phyloP scores from a whole-genome alignment of 331 rosid species.

The Malus hybrid region DNA sequence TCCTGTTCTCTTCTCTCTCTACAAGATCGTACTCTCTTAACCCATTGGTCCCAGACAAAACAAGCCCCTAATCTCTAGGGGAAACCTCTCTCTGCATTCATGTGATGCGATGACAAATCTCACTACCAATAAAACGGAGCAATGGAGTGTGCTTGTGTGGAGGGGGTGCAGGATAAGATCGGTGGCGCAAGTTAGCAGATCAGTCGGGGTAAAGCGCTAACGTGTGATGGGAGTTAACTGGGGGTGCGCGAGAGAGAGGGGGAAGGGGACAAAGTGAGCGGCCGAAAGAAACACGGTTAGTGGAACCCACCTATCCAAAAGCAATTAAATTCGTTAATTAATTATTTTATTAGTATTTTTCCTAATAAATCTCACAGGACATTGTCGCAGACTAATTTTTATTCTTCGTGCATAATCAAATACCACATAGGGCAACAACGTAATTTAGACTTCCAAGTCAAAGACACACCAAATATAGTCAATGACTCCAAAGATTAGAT shows the following conservation, averaged over 20 bases:
- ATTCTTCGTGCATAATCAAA: too few relatives aligned
- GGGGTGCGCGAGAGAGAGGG: background rate
- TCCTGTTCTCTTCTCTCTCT: too few relatives aligned
- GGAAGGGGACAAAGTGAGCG: conserved; percentile 30
- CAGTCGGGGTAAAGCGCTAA: fast-evolving
- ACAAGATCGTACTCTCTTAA: conserved; percentile 7
- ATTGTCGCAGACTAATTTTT: too few relatives aligned
- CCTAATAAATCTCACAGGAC: too few relatives aligned
- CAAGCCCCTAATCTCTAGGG: conserved; percentile 15
- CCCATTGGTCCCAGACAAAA: conserved; percentile 1
- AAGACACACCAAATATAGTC: too few relatives aligned
- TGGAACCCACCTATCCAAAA: conserved; percentile 35
- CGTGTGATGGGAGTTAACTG: background rate
- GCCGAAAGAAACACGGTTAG: conserved; percentile 37
- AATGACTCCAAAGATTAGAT: too few relatives aligned
- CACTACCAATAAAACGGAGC: conserved; percentile 18
- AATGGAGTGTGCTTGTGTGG: background rate
- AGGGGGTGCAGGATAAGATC: conserved; percentile 1
- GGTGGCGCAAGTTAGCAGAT: background rate
- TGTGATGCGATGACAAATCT: background rate
- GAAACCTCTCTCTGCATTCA: background rate
- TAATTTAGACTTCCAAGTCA: too few relatives aligned
- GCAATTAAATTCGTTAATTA: background rate
- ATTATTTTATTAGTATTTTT: background rate
- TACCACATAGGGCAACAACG: too few relatives aligned